These are phyloP conservation scores for Nicotiana paniculata DNA, from an alignment of 257 asterid genomes.

Conservation along the genomic window DNA sequence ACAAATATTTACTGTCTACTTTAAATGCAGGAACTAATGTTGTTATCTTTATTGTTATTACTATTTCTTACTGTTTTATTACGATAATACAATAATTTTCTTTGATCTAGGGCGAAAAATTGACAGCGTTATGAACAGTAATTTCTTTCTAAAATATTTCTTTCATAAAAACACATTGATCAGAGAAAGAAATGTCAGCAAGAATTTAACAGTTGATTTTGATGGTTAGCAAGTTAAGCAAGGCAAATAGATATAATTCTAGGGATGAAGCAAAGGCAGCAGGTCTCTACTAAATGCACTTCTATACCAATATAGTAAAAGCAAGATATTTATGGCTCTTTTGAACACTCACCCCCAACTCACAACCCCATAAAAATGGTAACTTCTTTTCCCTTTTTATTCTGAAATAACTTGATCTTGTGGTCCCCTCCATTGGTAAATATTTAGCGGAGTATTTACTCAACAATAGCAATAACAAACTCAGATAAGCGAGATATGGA, in stretches of 20 bases:
- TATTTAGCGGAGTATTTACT: too few species aligned
- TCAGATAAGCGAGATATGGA: too few species aligned
- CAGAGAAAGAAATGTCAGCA: not conserved
- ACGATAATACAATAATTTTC: too few species aligned
- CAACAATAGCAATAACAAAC: too few species aligned
- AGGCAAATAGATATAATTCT: not conserved
- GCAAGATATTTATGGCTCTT: not conserved
- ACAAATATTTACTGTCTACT: not conserved
- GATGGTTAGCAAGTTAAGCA: conserved; percentile 4
- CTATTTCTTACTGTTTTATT: too few species aligned
- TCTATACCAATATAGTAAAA: conserved; percentile 15
- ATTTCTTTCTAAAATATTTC: not conserved
- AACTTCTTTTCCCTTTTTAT: not conserved
- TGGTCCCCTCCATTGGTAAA: not conserved
- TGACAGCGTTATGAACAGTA: not conserved
- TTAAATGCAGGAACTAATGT: not conserved
- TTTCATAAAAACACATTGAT: too few species aligned
- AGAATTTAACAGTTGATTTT: not conserved
- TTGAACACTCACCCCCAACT: not conserved
- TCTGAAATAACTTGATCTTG: not conserved
- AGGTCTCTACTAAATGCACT: conserved; percentile 25
- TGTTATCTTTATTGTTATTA: not conserved
- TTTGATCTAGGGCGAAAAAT: not conserved
- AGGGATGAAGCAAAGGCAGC: conserved; percentile 11
- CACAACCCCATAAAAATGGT: not conserved